A percentile compares a stretch with the other conserved stretches of the same genome.
Evolutionary conservation across 2,329 filamentous ascomycete genomes (phyloP).

Genomic region (Dactylellina haptotyla): DNA sequence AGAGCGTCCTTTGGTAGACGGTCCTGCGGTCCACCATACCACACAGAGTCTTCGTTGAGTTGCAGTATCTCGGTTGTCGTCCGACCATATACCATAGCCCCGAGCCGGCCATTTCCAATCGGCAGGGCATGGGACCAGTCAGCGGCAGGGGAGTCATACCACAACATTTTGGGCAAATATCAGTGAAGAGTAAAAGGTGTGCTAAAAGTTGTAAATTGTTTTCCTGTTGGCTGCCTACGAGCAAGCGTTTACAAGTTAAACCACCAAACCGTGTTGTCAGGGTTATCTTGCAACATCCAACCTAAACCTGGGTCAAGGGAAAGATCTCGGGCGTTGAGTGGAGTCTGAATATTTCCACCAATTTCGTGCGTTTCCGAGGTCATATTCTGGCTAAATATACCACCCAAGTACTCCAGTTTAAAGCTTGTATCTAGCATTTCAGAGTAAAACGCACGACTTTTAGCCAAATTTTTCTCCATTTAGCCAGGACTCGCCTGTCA

Average conservation of each 20-base stretch:
- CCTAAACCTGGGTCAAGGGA: constrained; percentile 10
- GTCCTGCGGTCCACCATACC: constrained; percentile 64
- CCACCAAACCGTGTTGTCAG: constrained; percentile 19
- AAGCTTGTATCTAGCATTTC: constrained; percentile 17
- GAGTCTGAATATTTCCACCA: constrained; percentile 48
- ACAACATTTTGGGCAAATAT: constrained; percentile 27
- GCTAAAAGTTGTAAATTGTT: background rate
- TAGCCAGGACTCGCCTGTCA: constrained; percentile 49
- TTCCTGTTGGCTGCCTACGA: background rate
- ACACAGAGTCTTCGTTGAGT: constrained; percentile 66
- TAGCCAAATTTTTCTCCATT: constrained; percentile 31
- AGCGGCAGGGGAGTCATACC: constrained; percentile 55
- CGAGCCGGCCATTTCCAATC: constrained; percentile 65
- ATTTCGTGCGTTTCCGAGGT: constrained; percentile 51
- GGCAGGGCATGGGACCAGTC: constrained; percentile 64
- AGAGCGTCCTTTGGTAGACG: constrained; percentile 62
- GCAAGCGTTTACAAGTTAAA: constrained; percentile 31
- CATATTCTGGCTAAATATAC: constrained; percentile 29
- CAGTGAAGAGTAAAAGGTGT: background rate
- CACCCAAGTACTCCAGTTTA: background rate
- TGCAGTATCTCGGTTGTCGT: constrained; percentile 63
- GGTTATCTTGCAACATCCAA: constrained; percentile 45
- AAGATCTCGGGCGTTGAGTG: constrained; percentile 6
- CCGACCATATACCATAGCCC: constrained; percentile 65
- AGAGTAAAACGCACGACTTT: constrained; percentile 4